Percentiles rank a stretch among this genome's conserved stretches.
phyloP scores from a whole-genome alignment of 331 rosid species.

The Rhamnella rubrinervis region DNA sequence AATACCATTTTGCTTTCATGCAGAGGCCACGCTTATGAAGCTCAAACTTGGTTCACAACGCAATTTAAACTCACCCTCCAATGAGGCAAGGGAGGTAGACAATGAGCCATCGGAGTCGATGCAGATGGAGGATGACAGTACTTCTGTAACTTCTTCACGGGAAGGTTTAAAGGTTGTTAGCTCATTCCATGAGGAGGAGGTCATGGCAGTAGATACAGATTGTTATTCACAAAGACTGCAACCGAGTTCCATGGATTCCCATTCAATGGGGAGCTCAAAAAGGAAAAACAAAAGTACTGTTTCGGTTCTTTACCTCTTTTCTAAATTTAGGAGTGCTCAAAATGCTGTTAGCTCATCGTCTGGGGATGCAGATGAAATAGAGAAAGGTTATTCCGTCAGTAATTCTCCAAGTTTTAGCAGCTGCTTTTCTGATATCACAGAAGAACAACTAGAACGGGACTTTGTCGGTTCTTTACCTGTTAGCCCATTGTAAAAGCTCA shows the following conservation, averaged over 20 bases:
- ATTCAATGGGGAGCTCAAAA: slow-evolving; percentile 17
- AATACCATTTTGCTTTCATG: slow-evolving; percentile 23
- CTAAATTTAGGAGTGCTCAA: slow-evolving; percentile 38
- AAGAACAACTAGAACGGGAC: slow-evolving; percentile 29
- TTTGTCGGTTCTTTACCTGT: slow-evolving; percentile 18
- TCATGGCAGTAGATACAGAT: slow-evolving; percentile 40
- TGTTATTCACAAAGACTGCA: slow-evolving; percentile 22
- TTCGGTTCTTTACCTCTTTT: slow-evolving; percentile 59
- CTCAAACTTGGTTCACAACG: slow-evolving; percentile 70
- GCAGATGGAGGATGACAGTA: slow-evolving; percentile 21
- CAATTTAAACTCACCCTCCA: slow-evolving; percentile 24
- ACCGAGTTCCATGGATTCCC: slow-evolving; percentile 3
- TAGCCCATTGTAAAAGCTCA: slow-evolving; percentile 18
- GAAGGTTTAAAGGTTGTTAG: slow-evolving; percentile 15
- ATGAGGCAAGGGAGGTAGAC: slow-evolving; percentile 21
- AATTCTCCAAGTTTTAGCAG: slow-evolving; percentile 34
- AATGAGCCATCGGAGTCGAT: slow-evolving; percentile 25
- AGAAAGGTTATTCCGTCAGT: slow-evolving; percentile 22
- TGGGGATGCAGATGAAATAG: slow-evolving; percentile 18
- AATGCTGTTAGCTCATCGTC: slow-evolving; percentile 13
- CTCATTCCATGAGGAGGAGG: slow-evolving; percentile 17
- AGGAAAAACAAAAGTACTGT: slow-evolving; percentile 15
- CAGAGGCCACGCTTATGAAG: slow-evolving; percentile 83
- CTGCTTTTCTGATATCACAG: slow-evolving; percentile 13
- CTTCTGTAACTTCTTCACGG: slow-evolving; percentile 21